Evolutionary conservation across 78 protist species (phyloP), one percentile per base, ranked within the genome.

Genomic region (Dictyostelium citrinum): DNA sequence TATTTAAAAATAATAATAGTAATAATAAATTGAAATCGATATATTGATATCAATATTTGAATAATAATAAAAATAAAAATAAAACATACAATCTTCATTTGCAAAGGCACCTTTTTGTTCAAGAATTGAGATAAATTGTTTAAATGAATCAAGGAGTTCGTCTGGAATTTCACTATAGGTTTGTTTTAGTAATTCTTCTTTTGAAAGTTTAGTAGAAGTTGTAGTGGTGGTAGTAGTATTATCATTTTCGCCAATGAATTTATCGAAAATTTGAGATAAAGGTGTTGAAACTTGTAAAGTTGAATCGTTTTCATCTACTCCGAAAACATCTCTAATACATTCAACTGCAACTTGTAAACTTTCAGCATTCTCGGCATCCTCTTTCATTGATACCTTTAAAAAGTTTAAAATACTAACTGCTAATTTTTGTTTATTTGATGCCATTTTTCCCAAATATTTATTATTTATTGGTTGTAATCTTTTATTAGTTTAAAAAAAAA

Each of bases 391-490:
- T 14, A 20, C 8, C 12, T 75, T 14, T 45, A 86, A 77, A 81
- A 86, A 86, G 11, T 86, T 22, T 24, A 86, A 31, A 20, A 86
- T 86, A 46, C 84, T 77, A 77, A 60, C 92, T 39, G 68, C 92
- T 45, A 86, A 75, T 64, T 43, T 86, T 70, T 86, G 17, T 86
- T 61, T 77, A 16, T 78, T 41, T 31, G 39, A 31, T 20, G 78
- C 84, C 92, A 86, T 86, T 37, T 77, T 76, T n/a, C 8, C 31
- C 12, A n/a, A 61, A 6, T 70, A 27, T 27, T 68, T 61, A 82
- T 35, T 61, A 31, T 61, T 80, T 55, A 55, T 55, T 55, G 8
- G 27, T 20, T 55, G 64, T 20, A 20, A 55, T 27, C 64, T 55
- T 5, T 39, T 37, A 37, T 37, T 39, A 55, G 5, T 46, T 29